phyloP scores from a whole-genome alignment of 768 basidiomycete species.

The Trametes punicea region DNA sequence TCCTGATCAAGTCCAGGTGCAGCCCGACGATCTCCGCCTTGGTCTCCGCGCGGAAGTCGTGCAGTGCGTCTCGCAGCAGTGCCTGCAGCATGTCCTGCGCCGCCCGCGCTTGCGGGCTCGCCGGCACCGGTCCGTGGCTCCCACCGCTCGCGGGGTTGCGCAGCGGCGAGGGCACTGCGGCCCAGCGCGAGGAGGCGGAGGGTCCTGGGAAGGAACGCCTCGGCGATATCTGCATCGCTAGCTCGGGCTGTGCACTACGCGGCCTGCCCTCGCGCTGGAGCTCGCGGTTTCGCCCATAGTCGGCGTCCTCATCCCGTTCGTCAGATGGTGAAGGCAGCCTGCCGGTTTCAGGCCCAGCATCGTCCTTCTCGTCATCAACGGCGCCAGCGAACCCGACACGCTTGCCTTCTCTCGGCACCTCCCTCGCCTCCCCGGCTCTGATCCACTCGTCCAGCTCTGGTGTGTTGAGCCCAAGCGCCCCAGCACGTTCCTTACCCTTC shows the following conservation, averaged over 20 bases:
- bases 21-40: conserved; percentile 70
- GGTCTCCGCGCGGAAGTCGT: conserved; percentile 67
- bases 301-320: conserved; percentile 23
- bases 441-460: conserved; percentile 55
- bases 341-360: neutral
- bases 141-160: conserved; percentile 29
- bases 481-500: conserved; percentile 22
- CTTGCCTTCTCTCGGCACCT: conserved; percentile 34
- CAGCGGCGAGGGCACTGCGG: conserved; percentile 21
- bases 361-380: conserved; percentile 13
- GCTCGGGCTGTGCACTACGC: conserved; percentile 2
- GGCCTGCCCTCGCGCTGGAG: neutral
- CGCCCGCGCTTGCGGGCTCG: conserved; percentile 37
- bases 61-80: conserved; percentile 69
- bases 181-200: conserved; percentile 10
- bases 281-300: conserved; percentile 12
- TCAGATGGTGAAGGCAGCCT: neutral
- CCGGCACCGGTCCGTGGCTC: conserved; percentile 33
- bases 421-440: conserved; percentile 36
- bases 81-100: conserved; percentile 62
- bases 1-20: conserved; percentile 68
- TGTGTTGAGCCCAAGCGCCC: conserved; percentile 44
- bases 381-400: conserved; percentile 46
- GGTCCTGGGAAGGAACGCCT: conserved; percentile 36
- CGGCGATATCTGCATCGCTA: conserved; percentile 25